Evolutionary conservation across 1,139 yeast species (phyloP).

Genomic region (Zygoascus meyerae): DNA sequence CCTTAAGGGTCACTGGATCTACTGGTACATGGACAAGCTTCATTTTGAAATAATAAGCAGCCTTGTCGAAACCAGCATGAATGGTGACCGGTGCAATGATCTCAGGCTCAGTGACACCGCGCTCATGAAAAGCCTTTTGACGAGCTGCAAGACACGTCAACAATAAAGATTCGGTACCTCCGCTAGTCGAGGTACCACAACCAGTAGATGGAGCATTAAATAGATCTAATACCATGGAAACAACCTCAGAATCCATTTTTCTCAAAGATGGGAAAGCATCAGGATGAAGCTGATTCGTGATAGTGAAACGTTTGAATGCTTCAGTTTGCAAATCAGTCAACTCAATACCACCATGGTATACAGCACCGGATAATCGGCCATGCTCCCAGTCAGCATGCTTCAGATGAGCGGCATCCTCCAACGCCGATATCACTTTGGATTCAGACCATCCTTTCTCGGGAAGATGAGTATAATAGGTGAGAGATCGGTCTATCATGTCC

Average conservation of each 20-base stretch:
- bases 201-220: constrained; percentile 69
- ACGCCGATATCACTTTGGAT: constrained; percentile 41
- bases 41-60: constrained; percentile 86
- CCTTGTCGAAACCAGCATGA: constrained; percentile 95
- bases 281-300: constrained; percentile 93
- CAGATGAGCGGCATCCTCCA: constrained; percentile 38
- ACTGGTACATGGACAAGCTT: constrained; percentile 74
- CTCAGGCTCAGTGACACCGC: constrained; percentile 70
- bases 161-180: constrained; percentile 92
- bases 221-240: constrained; percentile 75
- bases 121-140: constrained; percentile 54
- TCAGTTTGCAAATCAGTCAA: constrained; percentile 64
- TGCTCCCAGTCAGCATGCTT: constrained; percentile 73
- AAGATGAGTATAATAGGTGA: constrained; percentile 46
- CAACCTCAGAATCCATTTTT: constrained; percentile 94
- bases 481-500: constrained; percentile 49
- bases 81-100: constrained; percentile 83
- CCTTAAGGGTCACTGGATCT: constrained; percentile 63
- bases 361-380: constrained; percentile 92
- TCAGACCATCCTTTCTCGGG: constrained; percentile 54
- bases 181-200: constrained; percentile 89
- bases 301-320: constrained; percentile 71
- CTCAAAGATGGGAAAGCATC: constrained; percentile 96
- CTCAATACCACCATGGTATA: constrained; percentile 87
- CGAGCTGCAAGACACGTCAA: constrained; percentile 83